phyloP scores from a whole-genome alignment of 495 filamentous ascomycete species.

The Daldinia vernicosa region DNA sequence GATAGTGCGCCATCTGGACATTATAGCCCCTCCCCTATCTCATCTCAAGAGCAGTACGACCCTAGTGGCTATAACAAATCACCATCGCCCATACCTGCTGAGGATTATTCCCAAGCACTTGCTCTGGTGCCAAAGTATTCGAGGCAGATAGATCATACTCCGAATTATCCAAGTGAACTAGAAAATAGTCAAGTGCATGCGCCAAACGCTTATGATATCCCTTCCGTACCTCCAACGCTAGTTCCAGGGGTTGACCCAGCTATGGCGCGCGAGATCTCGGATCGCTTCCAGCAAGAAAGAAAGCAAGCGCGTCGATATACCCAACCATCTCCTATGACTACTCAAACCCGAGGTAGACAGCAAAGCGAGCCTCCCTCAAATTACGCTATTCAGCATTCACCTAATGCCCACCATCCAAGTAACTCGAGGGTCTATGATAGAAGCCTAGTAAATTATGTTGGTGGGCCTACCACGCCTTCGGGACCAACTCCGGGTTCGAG shows the following conservation, averaged over 20 bases:
- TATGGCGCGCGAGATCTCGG: slow-evolving; percentile 65
- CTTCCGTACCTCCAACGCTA: slow-evolving; percentile 70
- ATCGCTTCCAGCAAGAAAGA: slow-evolving; percentile 59
- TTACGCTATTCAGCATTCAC: slow-evolving; percentile 51
- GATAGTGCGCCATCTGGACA: slow-evolving; percentile 50
- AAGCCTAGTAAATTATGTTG: slow-evolving; percentile 51
- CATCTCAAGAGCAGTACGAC: slow-evolving; percentile 40
- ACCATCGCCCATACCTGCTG: slow-evolving; percentile 31
- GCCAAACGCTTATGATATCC: slow-evolving; percentile 49
- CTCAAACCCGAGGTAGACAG: slow-evolving; percentile 52
- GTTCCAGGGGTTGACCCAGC: slow-evolving; percentile 73
- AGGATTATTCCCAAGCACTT: slow-evolving; percentile 46
- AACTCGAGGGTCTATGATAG: slow-evolving; percentile 49
- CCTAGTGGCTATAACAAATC: slow-evolving; percentile 31
- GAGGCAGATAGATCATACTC: slow-evolving; percentile 35
- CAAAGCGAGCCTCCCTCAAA: slow-evolving; percentile 50
- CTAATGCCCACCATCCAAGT: slow-evolving; percentile 46
- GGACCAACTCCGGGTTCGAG: slow-evolving; percentile 46
- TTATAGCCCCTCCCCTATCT: slow-evolving; percentile 36
- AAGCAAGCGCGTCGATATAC: slow-evolving; percentile 55
- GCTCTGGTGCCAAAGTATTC: slow-evolving; percentile 40
- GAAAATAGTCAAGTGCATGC: slow-evolving; percentile 45
- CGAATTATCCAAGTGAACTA: slow-evolving; percentile 46
- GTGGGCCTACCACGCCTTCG: slow-evolving; percentile 51
- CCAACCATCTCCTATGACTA: slow-evolving; percentile 47